These are phyloP conservation scores for Singerocomus rubriflavus DNA, from an alignment of 1,284 basidiomycete genomes.

Conservation along the genomic window DNA sequence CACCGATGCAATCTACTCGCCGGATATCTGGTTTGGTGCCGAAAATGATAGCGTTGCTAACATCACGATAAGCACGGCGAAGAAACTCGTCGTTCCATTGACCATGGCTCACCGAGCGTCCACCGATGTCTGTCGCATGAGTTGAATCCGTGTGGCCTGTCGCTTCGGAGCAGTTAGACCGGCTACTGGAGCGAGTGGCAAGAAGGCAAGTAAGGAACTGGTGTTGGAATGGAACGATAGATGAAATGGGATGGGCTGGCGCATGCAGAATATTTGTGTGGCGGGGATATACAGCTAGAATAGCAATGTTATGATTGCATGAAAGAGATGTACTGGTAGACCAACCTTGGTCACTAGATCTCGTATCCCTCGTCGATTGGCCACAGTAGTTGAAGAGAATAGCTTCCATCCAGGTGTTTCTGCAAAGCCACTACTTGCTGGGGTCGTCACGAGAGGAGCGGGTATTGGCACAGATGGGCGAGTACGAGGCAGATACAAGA, in stretches of 20 bases:
- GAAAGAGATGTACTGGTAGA: neutral
- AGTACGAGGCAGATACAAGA: slow-evolving; percentile 64
- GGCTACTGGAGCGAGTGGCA: slow-evolving; percentile 52
- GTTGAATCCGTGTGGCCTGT: slow-evolving; percentile 52
- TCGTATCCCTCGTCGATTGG: slow-evolving; percentile 35
- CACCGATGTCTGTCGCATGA: slow-evolving; percentile 64
- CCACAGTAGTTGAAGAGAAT: slow-evolving; percentile 43
- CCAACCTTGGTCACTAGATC: slow-evolving; percentile 45
- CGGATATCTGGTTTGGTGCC: slow-evolving; percentile 68
- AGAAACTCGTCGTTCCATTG: neutral
- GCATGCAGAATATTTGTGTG: slow-evolving; percentile 55
- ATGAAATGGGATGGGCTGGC: slow-evolving; percentile 63
- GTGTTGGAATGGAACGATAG: slow-evolving; percentile 54
- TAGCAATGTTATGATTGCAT: neutral
- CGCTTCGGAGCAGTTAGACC: slow-evolving; percentile 36
- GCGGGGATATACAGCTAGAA: slow-evolving; percentile 51
- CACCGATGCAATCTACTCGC: slow-evolving; percentile 60
- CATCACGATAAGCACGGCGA: slow-evolving; percentile 6
- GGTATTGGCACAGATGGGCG: slow-evolving; percentile 58
- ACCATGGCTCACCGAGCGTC: slow-evolving; percentile 52
- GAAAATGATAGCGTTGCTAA: slow-evolving; percentile 35
- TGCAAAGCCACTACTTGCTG: slow-evolving; percentile 37
- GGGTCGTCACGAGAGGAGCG: slow-evolving; percentile 35
- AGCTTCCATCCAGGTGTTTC: slow-evolving; percentile 50
- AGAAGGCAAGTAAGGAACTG: slow-evolving; percentile 54